A percentile compares a stretch with the other conserved stretches of the same genome.
These are phyloP conservation scores for Datisca glomerata DNA, from an alignment of 306 rosid genomes.

Conservation along the genomic window DNA sequence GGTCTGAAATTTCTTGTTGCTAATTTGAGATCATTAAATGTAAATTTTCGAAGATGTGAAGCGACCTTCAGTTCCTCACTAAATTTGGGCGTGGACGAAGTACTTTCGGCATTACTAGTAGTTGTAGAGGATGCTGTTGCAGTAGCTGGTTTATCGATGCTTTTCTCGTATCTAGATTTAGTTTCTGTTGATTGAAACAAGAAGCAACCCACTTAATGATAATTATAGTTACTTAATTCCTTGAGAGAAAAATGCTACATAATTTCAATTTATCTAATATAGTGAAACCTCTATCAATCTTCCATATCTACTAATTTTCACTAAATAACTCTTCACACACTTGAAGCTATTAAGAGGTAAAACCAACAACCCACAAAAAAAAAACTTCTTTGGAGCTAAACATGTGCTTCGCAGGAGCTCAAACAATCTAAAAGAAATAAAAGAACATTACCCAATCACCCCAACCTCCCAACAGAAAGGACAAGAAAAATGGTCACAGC, in stretches of 20 bases:
- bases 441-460: neutral
- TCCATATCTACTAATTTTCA: neutral
- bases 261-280: neutral
- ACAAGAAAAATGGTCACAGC: neutral
- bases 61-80: constrained; percentile 94
- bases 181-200: constrained; percentile 32
- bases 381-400: too few species aligned
- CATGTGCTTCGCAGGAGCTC: neutral
- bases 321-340: too few species aligned
- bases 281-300: neutral
- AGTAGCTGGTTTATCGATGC: constrained; percentile 33
- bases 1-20: constrained; percentile 97
- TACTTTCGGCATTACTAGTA: constrained; percentile 59
- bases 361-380: too few species aligned
- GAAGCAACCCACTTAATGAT: constrained; percentile 7
- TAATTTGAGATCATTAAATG: constrained; percentile 76
- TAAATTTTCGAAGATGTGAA: constrained; percentile 82
- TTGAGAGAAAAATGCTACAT: neutral
- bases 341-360: too few species aligned
- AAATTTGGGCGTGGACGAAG: constrained; percentile 52
- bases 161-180: constrained; percentile 41
- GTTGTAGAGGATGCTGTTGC: constrained; percentile 49
- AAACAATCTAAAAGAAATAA: neutral
- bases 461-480: neutral
- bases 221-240: neutral